Evolutionary conservation across 352 stramenopile genomes (phyloP).

Genomic region (Peronospora farinosa): DNA sequence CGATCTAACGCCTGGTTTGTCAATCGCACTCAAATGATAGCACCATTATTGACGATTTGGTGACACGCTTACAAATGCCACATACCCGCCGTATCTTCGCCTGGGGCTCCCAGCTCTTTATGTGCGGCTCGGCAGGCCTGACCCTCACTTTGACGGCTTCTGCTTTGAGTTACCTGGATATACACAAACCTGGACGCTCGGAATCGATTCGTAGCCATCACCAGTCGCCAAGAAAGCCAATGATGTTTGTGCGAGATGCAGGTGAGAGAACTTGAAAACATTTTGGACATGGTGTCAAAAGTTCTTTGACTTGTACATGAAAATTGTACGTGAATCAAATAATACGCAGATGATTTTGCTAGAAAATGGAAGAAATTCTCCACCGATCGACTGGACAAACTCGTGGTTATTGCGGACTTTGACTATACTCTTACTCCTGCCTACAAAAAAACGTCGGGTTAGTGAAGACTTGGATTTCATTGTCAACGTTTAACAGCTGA

Average conservation of each 20-base stretch:
- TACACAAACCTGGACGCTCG: not conserved
- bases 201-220: slow-evolving; percentile 9
- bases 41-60: not conserved
- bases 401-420: slow-evolving; percentile 80
- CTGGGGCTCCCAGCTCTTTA: slow-evolving; percentile 7
- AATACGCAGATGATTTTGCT: slow-evolving; percentile 47
- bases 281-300: not conserved
- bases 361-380: slow-evolving; percentile 74
- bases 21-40: not conserved
- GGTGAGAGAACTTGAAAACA: not conserved
- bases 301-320: not conserved
- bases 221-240: slow-evolving; percentile 25
- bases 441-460: slow-evolving; percentile 32
- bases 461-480: not conserved
- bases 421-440: slow-evolving; percentile 53
- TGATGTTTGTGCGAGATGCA: slow-evolving; percentile 37
- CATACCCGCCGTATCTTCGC: not conserved
- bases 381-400: slow-evolving; percentile 52
- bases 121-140: slow-evolving; percentile 10
- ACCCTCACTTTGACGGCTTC: slow-evolving; percentile 3
- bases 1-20: too few species aligned
- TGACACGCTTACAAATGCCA: slow-evolving; percentile 5
- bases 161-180: not conserved
- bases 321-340: too few species aligned
- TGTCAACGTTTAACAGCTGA: not conserved